Evolutionary conservation across 1,284 basidiomycete species (phyloP), one percentile per base, ranked within the genome.

Genomic region (Crucibulum parvulum): DNA sequence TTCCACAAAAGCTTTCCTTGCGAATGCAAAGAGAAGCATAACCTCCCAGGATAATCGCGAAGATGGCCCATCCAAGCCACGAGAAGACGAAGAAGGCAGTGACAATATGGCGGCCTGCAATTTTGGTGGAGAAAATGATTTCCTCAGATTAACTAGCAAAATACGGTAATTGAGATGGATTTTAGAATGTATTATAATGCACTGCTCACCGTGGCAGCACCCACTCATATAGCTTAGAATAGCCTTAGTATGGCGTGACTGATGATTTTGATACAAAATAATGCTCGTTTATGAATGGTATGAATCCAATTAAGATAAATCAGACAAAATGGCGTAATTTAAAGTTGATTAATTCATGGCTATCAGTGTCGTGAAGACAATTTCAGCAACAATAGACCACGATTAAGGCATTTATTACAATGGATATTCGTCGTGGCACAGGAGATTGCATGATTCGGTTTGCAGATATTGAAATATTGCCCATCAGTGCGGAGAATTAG

Each of bases 211-310:
- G 84, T 86, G 1, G 90, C 81, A 52, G 88, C 77, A 8, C 81
- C 84, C 10, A 87, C 84, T n/a, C 91, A 91, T 37, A 88, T 80
- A 11, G 92, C 78, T 85, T 86, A 91, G 69, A 92, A 82, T 34
- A 91, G 59, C 83, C 89, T 92, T 47, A 92, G 79, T n/a, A 87
- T 57, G 48, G 79, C 78, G 15, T 91, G 82, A 2, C 83, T 86
- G 10, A 87, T 70, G n/a, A 89, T 75, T 69, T 92, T 45, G 83
- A 84, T 45, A 87, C 69, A 59, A 80, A 78, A 43, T 84, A 80
- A 61, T 82, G 80, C 66, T 92, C 90, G 82, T 60, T 80, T 80
- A 62, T 84, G 78, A 61, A 90, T 88, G 48, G 82, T 81, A 55
- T 81, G 78, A 46, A 87, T 80, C 52, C 89, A 89, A 69, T n/a